Conservation (phyloP, 805 yeast species). For the Cephaloascus fragrans region DNA sequence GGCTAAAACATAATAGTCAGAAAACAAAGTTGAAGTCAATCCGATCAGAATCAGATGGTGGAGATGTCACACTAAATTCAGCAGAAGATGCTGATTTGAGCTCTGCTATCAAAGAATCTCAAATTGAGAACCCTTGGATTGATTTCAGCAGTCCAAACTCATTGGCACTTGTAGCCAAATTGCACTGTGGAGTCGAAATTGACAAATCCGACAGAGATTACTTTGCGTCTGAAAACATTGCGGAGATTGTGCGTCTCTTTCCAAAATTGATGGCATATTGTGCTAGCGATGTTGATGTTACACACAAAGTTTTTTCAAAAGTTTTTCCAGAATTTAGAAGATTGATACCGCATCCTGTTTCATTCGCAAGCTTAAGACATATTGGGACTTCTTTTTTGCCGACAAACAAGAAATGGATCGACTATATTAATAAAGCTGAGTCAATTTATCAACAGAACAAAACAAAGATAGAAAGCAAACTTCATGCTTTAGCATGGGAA, state of each 20-base stretch:
- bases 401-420: constrained; percentile 62
- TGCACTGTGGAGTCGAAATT: constrained; percentile 63
- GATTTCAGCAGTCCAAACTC: constrained; percentile 68
- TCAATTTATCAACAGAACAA: constrained; percentile 49
- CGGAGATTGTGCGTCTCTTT: constrained; percentile 46
- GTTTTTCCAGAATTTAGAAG: constrained; percentile 59
- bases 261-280: constrained; percentile 66
- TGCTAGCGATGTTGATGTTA: constrained; percentile 72
- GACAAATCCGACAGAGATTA: constrained; percentile 60
- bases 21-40: constrained; percentile 8
- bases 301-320: constrained; percentile 57
- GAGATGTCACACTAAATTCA: constrained; percentile 4
- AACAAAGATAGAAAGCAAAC: constrained; percentile 42
- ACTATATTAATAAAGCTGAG: constrained; percentile 66
- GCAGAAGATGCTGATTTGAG: not conserved
- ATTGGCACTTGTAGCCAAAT: constrained; percentile 64
- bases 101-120: constrained; percentile 9
- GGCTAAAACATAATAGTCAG: constrained; percentile 47
- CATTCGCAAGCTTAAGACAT: constrained; percentile 76
- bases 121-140: constrained; percentile 77
- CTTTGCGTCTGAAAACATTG: constrained; percentile 47
- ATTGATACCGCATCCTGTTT: constrained; percentile 87
- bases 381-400: constrained; percentile 73
- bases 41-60: constrained; percentile 8
- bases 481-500: constrained; percentile 51